A percentile compares a stretch with the other conserved stretches of the same genome.
These are phyloP conservation scores for Hypoxylon cercidicola DNA, from an alignment of 495 filamentous ascomycete genomes.

Conservation along the genomic window DNA sequence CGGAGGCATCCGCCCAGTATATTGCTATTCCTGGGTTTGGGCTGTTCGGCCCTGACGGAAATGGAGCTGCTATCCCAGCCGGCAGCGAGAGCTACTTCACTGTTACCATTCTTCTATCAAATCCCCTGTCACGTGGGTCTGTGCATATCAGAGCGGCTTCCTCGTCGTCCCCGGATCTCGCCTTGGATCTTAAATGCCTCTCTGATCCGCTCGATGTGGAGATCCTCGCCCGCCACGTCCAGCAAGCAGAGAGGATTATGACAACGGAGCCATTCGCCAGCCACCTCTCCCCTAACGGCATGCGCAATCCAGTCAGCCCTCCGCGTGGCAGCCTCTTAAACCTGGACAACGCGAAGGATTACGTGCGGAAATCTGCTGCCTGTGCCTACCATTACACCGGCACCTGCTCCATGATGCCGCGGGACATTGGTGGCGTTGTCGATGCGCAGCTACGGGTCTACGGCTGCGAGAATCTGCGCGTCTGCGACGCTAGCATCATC, in stretches of 20 bases:
- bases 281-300: conserved; percentile 37
- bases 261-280: conserved; percentile 47
- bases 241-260: conserved; percentile 46
- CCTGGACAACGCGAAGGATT: conserved; percentile 33
- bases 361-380: conserved; percentile 38
- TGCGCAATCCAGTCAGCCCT: conserved; percentile 3
- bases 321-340: conserved; percentile 7
- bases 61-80: background rate
- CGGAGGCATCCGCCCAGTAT: conserved; percentile 62
- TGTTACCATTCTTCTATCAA: conserved; percentile 42
- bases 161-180: too few species aligned
- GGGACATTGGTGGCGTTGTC: conserved; percentile 44
- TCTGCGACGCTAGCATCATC: conserved; percentile 62
- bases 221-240: conserved; percentile 51
- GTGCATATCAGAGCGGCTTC: conserved; percentile 55
- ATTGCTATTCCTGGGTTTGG: background rate
- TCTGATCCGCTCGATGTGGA: conserved; percentile 59
- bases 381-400: conserved; percentile 39
- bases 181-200: conserved; percentile 62
- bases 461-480: conserved; percentile 53
- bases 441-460: conserved; percentile 54
- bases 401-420: conserved; percentile 46
- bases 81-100: conserved; percentile 36
- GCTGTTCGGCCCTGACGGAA: background rate
- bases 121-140: conserved; percentile 63